These are phyloP conservation scores for Fraxinus dipetala DNA, from an alignment of 305 asterid species.

Conservation along the genomic window DNA sequence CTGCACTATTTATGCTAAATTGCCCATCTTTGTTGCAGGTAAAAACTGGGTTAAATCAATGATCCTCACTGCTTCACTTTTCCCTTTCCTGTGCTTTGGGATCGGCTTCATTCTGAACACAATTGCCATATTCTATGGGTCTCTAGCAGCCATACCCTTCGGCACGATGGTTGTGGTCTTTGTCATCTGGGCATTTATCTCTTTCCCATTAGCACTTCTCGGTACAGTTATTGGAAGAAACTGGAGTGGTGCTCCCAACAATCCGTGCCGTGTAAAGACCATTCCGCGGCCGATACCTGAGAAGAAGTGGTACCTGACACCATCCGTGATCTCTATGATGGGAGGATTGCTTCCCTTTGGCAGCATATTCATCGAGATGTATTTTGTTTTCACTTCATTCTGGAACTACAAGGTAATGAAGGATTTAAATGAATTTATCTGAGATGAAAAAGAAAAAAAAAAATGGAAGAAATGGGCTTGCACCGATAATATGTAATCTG, in stretches of 20 bases:
- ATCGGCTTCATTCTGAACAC: conserved; percentile 53
- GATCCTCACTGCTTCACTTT: conserved; percentile 56
- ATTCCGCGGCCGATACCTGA: conserved; percentile 58
- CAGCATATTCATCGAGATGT: conserved; percentile 60
- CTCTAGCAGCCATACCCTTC: conserved; percentile 60
- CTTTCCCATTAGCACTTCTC: conserved; percentile 53
- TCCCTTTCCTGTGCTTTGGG: conserved; percentile 58
- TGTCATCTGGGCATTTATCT: conserved; percentile 53
- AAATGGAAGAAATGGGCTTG: background rate
- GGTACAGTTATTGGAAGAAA: conserved; percentile 57
- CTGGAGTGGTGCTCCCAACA: conserved; percentile 58
- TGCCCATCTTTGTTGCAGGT: conserved; percentile 30
- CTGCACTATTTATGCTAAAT: background rate
- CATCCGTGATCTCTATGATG: conserved; percentile 52
- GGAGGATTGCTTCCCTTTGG: conserved; percentile 61
- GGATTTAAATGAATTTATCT: background rate
- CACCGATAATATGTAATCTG: background rate
- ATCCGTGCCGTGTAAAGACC: conserved; percentile 62
- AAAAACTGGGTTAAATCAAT: conserved; percentile 54
- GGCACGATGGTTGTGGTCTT: conserved; percentile 58
- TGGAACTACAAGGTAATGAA: conserved; percentile 57
- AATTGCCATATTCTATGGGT: conserved; percentile 54
- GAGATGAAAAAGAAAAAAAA: background rate
- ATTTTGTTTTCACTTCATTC: conserved; percentile 58
- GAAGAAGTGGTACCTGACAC: conserved; percentile 56